A percentile compares a stretch with the other conserved stretches of the same genome.
These are phyloP conservation scores for Dipsacomyces acuminosporus DNA, from an alignment of 371 early-diverging fungal species.

Conservation along the genomic window DNA sequence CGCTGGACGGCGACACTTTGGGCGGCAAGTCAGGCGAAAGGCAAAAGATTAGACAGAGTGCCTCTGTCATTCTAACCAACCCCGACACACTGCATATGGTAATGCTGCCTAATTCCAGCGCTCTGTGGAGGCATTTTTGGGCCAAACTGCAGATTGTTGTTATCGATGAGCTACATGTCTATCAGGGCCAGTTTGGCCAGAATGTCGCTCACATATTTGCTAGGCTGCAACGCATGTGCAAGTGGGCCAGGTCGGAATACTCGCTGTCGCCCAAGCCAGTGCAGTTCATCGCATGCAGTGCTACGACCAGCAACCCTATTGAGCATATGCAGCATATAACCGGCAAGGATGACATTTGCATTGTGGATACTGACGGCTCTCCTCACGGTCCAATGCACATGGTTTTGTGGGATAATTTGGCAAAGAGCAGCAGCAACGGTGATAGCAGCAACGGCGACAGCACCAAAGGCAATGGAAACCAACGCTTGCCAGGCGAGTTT, in stretches of 20 bases:
- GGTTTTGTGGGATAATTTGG: constrained; percentile 22
- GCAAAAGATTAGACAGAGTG: constrained; percentile 48
- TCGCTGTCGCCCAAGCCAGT: constrained; percentile 15
- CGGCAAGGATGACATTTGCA: constrained; percentile 10
- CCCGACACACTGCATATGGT: constrained; percentile 77
- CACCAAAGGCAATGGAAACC: too few species aligned
- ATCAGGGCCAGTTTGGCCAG: constrained; percentile 63
- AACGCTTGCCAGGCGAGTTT: neutral
- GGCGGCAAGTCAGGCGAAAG: constrained; percentile 24
- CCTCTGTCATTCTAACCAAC: constrained; percentile 69
- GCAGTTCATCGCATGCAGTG: constrained; percentile 66
- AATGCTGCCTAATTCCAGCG: constrained; percentile 58
- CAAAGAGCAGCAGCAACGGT: neutral
- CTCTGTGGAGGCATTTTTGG: constrained; percentile 57
- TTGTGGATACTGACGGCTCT: constrained; percentile 24
- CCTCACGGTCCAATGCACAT: constrained; percentile 16
- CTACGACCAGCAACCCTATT: constrained; percentile 57
- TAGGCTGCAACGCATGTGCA: constrained; percentile 59
- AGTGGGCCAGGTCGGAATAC: neutral
- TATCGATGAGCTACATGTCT: constrained; percentile 74
- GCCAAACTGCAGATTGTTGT: constrained; percentile 56
- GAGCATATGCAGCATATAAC: constrained; percentile 42
- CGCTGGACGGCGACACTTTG: constrained; percentile 54
- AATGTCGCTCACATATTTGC: constrained; percentile 65
- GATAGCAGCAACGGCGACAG: too few species aligned